Percentiles rank a stretch among this genome's conserved stretches.
Evolutionary conservation across 257 asterid genomes (phyloP).

Genomic region (Solanum boliviense): DNA sequence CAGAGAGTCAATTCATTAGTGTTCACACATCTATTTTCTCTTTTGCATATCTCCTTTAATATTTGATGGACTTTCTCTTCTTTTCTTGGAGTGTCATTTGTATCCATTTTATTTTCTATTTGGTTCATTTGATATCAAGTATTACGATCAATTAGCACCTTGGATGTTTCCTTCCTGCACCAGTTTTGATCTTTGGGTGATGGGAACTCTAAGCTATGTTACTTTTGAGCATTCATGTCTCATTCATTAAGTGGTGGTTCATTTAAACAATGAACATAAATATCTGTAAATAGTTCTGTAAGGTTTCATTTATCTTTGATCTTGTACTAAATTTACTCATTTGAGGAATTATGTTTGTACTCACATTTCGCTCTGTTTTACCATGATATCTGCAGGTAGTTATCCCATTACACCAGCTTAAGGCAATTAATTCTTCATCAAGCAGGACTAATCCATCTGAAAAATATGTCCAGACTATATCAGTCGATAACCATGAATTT

Average conservation of each 20-base stretch:
- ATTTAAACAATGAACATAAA: not conserved
- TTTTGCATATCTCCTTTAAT: not conserved
- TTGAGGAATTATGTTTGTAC: not conserved
- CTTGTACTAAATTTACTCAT: not conserved
- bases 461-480: slow-evolving; percentile 48
- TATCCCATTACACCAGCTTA: slow-evolving; percentile 81
- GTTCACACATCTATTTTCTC: not conserved
- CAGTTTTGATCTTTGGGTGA: not conserved
- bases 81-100: not conserved
- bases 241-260: not conserved
- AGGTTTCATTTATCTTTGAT: not conserved
- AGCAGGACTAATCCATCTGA: slow-evolving; percentile 72
- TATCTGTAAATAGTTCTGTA: not conserved
- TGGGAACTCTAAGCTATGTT: not conserved
- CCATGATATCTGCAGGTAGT: slow-evolving; percentile 47
- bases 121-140: not conserved
- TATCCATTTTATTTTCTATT: not conserved
- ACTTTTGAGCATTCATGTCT: not conserved
- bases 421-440: slow-evolving; percentile 71
- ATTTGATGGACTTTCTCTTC: not conserved
- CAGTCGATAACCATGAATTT: slow-evolving; percentile 67
- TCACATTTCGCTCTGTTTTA: not conserved
- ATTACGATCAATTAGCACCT: not conserved
- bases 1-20: not conserved
- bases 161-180: not conserved